Evolutionary conservation across 2,329 filamentous ascomycete genomes (phyloP).

Genomic region (Alternaria sp.): DNA sequence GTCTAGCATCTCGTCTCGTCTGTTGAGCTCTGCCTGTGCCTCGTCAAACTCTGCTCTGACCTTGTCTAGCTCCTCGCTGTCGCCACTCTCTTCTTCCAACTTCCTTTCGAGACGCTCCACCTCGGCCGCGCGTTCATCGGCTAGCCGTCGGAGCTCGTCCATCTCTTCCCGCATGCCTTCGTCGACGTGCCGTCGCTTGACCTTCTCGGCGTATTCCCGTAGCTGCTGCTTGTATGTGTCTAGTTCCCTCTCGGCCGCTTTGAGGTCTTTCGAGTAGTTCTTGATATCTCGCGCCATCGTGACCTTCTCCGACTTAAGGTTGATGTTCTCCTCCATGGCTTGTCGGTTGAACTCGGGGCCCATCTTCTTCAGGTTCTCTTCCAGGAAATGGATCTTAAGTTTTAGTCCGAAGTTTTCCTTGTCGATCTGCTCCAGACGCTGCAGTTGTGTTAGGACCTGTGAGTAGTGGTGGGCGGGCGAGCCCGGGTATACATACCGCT

Average conservation of each 20-base stretch:
- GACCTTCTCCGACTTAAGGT: slow-evolving; percentile 90
- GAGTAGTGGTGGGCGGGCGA: neutral
- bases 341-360: slow-evolving; percentile 89
- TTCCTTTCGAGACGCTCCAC: slow-evolving; percentile 43
- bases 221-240: slow-evolving; percentile 84
- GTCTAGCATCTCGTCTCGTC: slow-evolving; percentile 45
- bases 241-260: slow-evolving; percentile 82
- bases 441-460: slow-evolving; percentile 4
- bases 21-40: slow-evolving; percentile 42
- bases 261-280: slow-evolving; percentile 83
- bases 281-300: slow-evolving; percentile 88
- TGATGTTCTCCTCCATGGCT: slow-evolving; percentile 91
- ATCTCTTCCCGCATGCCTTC: slow-evolving; percentile 71
- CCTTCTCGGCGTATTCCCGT: slow-evolving; percentile 79
- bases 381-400: slow-evolving; percentile 77
- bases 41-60: slow-evolving; percentile 42
- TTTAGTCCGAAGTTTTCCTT: slow-evolving; percentile 94
- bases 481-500: slow-evolving; percentile 62
- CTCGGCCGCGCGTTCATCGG: slow-evolving; percentile 51
- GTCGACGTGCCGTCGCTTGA: slow-evolving; percentile 76
- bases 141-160: slow-evolving; percentile 53
- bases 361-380: slow-evolving; percentile 85
- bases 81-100: slow-evolving; percentile 37
- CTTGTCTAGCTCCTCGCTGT: slow-evolving; percentile 47
- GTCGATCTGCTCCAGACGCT: slow-evolving; percentile 89